Base-by-base conservation (phyloP, 306 rosid genomes). In the Cicer bijugum region DNA sequence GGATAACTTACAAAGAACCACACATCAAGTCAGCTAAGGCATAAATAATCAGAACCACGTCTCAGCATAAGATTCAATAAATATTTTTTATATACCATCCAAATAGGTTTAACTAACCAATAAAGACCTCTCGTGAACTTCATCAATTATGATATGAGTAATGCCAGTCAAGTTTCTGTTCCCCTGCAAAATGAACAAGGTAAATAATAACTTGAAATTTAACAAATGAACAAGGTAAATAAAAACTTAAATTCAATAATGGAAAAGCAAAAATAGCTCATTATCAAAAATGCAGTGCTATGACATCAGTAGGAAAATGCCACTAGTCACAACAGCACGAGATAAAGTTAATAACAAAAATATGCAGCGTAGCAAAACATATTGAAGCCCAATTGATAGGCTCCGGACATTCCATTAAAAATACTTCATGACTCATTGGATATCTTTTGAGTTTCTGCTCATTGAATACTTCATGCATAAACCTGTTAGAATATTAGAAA, bases 121-220 rank as follows among this genome's bases (percentile, higher is more conserved):
- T 40, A 93, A 84, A 75, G 98, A 91, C 76, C 98, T 87, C 84
- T 93, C 98, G 74, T 93, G 98, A 65, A 93, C 98, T 86, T 93
- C 98, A 88, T 93, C 98, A 66, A 93, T 97, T 66, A 93, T 85
- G 81, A 93, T 80, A 83, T 93, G 98, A 20, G 94, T 89, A 71
- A 93, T 69, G 73, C 93, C 94, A 1, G 86, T 80, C 86, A 93
- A 89, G 86, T 78, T 86, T 82, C 47, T 84, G 78, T 91, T 90
- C 69, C 94, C 98, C 97, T 89, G 80, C 64, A 85, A 82, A 73
- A 80, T 57, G 16, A 68, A 35, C 48, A 75, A 52, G 39, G 61
- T 15, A 59, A 80, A 63, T 37, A 69, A 63, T 50, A 51, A 20
- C 37, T 67, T 40, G 12, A 38, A 70, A 67, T 20, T 67, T 37